These are phyloP conservation scores for Aspergillus cristatus DNA, from an alignment of 495 filamentous ascomycete species.

Conservation along the genomic window DNA sequence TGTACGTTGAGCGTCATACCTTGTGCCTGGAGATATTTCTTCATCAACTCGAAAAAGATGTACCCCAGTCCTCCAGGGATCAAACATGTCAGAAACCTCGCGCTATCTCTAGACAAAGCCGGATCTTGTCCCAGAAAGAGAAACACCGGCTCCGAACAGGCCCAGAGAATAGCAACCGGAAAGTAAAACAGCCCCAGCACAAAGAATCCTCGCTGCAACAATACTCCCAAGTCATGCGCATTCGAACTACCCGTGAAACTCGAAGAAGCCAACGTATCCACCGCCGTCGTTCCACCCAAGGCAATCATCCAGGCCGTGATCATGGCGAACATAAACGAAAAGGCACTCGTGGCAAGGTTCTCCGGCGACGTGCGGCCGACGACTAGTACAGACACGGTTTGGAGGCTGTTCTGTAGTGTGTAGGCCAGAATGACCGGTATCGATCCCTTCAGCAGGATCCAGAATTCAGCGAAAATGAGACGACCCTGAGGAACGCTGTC, in stretches of 20 bases:
- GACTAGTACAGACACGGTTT: constrained; percentile 76
- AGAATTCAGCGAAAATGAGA: constrained; percentile 52
- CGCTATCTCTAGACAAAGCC: constrained; percentile 64
- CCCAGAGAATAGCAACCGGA: constrained; percentile 68
- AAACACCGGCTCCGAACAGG: constrained; percentile 69
- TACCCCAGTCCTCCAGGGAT: constrained; percentile 85
- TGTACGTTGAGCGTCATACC: too few relatives aligned
- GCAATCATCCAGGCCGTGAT: constrained; percentile 85
- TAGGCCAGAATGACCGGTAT: constrained; percentile 84
- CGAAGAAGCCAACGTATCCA: constrained; percentile 80
- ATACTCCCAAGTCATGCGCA: constrained; percentile 71
- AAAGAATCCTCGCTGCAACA: constrained; percentile 73
- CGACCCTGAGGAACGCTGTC: constrained; percentile 5
- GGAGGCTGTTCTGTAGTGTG: constrained; percentile 78
- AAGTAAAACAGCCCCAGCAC: constrained; percentile 67
- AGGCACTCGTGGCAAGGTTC: constrained; percentile 74
- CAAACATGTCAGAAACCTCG: constrained; percentile 65
- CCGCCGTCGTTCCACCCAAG: constrained; percentile 82
- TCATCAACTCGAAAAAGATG: constrained; percentile 84
- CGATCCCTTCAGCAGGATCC: constrained; percentile 56
- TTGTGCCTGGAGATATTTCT: constrained; percentile 90
- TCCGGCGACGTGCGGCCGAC: constrained; percentile 75
- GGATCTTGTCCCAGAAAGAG: constrained; percentile 69
- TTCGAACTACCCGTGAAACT: constrained; percentile 81
- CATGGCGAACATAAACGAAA: constrained; percentile 93